Base-by-base conservation (phyloP, 768 basidiomycete genomes). In the Glaciozyma antarctica region DNA sequence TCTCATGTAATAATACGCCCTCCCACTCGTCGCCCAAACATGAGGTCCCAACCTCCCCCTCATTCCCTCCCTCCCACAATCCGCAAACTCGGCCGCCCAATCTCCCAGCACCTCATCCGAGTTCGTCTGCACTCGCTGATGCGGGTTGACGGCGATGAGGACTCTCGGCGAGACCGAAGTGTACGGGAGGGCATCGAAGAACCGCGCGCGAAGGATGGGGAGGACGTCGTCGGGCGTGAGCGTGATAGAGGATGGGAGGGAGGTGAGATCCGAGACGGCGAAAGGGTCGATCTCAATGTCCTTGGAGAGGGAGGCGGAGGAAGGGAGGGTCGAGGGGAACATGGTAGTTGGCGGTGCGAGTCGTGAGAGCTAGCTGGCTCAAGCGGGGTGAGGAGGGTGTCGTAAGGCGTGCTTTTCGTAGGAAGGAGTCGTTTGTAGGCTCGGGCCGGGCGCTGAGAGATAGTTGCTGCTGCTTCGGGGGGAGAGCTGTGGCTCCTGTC, bases 1-100 rank as follows among this genome's bases (percentile, higher is more conserved):
- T 58, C 85, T 81, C 92, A 97, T 94, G 77, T 97, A 90, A 76
- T 92, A 97, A 78, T 93, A 97, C 7, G 90, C 86, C 77, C 88
- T 87, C 72, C 90, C 86, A 8, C 90, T 88, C 55, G 90, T 81
- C 73, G 92, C 87, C 76, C 95, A 98, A 51, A 98, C 85, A 73
- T 99, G 94, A 2, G 94, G 94, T 1, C 75, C 75, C 28, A 43
- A 85, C 82, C 3, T 85, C 80, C 70, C 71, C 41, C 64, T 64
- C 21, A 67, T 72, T 48, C 76, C 77, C 47, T 75, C 76, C 15
- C 87, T 85, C 43, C 75, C 75, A 12, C 72, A 73, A 72, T 89
- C 85, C 51, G 89, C 82, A 74, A 92, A 90, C 73, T 93, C 86
- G 24, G 86, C 81, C 5, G 89, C 86, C 75, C 95, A 95, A 75